Conservation (phyloP, 768 basidiomycete genomes). For the Suillus subalutaceus region DNA sequence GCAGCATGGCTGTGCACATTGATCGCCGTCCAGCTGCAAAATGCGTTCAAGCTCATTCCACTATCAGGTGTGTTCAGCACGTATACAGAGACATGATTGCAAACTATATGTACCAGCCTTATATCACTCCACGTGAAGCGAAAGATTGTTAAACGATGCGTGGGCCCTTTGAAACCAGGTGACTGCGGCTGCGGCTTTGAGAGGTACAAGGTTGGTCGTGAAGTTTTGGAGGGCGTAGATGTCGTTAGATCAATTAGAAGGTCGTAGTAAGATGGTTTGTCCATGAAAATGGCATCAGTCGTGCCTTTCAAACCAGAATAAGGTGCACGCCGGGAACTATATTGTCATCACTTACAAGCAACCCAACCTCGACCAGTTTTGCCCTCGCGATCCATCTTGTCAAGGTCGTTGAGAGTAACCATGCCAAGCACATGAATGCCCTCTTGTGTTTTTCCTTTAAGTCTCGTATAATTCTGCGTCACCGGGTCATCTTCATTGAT, state of each 20-base stretch:
- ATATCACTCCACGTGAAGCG: conserved; percentile 87
- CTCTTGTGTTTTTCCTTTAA: conserved; percentile 47
- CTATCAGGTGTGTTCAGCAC: conserved; percentile 36
- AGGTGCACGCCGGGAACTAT: conserved; percentile 3
- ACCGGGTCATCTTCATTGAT: conserved; percentile 26
- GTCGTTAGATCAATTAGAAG: conserved; percentile 80
- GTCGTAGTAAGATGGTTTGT: conserved; percentile 80
- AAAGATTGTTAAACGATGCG: conserved; percentile 60
- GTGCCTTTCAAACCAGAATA: conserved; percentile 47
- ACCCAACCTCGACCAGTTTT: conserved; percentile 75
- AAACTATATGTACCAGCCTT: conserved; percentile 53
- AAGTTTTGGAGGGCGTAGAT: conserved; percentile 57
- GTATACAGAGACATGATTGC: background rate
- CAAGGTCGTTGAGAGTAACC: conserved; percentile 76
- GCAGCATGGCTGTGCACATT: conserved; percentile 37
- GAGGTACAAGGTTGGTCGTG: conserved; percentile 67
- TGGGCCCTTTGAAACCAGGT: conserved; percentile 40
- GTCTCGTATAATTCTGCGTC: conserved; percentile 34
- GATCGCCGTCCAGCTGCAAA: conserved; percentile 52
- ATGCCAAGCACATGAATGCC: conserved; percentile 75
- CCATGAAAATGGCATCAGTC: conserved; percentile 83
- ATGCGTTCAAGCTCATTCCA: conserved; percentile 82
- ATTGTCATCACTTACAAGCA: conserved; percentile 58
- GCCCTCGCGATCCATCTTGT: conserved; percentile 58
- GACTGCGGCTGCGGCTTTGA: conserved; percentile 49